A percentile compares a stretch with the other conserved stretches of the same genome.
These are phyloP conservation scores for Taphrina deformans DNA, from an alignment of 1,139 yeast species.

Conservation along the genomic window DNA sequence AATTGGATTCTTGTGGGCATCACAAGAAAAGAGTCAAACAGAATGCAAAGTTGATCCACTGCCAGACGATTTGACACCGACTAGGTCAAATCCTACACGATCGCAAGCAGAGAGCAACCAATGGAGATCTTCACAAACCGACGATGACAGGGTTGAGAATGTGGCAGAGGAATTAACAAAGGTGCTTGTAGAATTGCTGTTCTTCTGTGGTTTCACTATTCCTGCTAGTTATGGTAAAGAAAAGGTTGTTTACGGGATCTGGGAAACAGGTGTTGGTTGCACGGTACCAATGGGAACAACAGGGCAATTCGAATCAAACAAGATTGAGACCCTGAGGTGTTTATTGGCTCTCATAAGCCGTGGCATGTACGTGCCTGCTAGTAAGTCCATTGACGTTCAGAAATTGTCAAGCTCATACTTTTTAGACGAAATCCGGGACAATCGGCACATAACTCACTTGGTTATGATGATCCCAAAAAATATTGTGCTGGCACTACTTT, in stretches of 20 bases:
- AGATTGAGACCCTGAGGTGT: constrained; percentile 66
- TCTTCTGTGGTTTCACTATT: constrained; percentile 62
- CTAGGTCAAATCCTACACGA: background rate
- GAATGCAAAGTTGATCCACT: background rate
- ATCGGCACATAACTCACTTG: constrained; percentile 25
- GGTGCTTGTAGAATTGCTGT: constrained; percentile 56
- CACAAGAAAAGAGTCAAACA: constrained; percentile 15
- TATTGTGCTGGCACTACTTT: constrained; percentile 56
- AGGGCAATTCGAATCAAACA: constrained; percentile 58
- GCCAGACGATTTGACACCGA: constrained; percentile 31
- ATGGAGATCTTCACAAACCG: background rate
- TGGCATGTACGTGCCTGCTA: constrained; percentile 56
- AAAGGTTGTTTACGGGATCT: constrained; percentile 38
- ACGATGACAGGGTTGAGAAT: constrained; percentile 41
- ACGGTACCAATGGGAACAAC: constrained; percentile 51
- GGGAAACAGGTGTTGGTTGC: constrained; percentile 76
- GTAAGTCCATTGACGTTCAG: constrained; percentile 47
- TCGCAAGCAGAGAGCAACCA: background rate
- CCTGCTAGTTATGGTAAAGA: constrained; percentile 42
- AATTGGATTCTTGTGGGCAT: constrained; percentile 53
- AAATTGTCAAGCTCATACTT: background rate
- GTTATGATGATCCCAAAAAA: constrained; percentile 42
- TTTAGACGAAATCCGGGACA: constrained; percentile 16
- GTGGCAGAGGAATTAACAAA: constrained; percentile 56
- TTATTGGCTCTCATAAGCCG: constrained; percentile 64